Percentiles rank a stretch among this genome's conserved stretches.
These are phyloP conservation scores for Bisporella sp. DNA, from an alignment of 2,329 filamentous ascomycete species.

Conservation along the genomic window DNA sequence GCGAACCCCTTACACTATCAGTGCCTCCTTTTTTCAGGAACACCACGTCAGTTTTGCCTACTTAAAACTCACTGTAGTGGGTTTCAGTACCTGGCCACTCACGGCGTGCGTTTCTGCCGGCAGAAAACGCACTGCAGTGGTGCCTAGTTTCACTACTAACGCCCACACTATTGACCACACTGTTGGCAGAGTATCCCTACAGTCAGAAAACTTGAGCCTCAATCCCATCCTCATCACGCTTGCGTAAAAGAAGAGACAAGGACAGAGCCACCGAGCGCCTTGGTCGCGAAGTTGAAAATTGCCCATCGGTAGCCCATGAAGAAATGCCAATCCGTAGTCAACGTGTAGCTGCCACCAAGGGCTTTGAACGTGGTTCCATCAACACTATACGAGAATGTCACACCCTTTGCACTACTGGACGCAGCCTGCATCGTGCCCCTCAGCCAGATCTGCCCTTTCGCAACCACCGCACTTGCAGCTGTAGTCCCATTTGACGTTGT, in stretches of 20 bases:
- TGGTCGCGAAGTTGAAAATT: slow-evolving; percentile 43
- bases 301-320: slow-evolving; percentile 43
- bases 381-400: slow-evolving; percentile 35
- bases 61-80: no score
- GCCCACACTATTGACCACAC: no score
- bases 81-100: no score
- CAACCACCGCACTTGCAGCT: slow-evolving; percentile 14
- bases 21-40: no score
- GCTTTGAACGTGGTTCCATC: slow-evolving; percentile 33
- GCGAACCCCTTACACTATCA: no score
- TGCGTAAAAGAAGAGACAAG: neutral
- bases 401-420: slow-evolving; percentile 23
- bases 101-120: no score
- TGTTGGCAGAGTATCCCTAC: no score
- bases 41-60: no score
- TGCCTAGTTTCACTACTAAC: no score
- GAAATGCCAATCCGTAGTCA: slow-evolving; percentile 38
- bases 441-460: slow-evolving; percentile 28
- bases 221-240: no score
- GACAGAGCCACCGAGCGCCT: slow-evolving; percentile 30
- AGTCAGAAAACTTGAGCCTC: no score
- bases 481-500: slow-evolving; percentile 26
- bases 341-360: slow-evolving; percentile 24
- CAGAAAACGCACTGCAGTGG: no score
- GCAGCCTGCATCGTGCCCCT: slow-evolving; percentile 31